Percentiles rank a stretch among this genome's conserved stretches.
Evolutionary conservation across 1,284 basidiomycete species (phyloP).

Genomic region (Trametes pubescens): DNA sequence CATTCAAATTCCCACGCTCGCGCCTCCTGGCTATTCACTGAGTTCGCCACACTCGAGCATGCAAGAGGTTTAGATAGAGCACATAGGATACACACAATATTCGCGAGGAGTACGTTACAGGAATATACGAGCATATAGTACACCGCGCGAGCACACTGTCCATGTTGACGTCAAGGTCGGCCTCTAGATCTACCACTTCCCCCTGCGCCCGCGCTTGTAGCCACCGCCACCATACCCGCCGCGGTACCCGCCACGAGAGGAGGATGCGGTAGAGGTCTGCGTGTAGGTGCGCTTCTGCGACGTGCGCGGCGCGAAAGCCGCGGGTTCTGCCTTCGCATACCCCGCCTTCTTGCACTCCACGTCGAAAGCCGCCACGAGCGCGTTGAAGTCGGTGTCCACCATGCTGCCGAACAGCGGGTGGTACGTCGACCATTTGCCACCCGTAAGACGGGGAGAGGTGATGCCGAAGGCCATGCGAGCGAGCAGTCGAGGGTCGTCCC

Average conservation of each 20-base stretch:
- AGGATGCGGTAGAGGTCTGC: conserved; percentile 23
- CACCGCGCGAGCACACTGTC: neutral
- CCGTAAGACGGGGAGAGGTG: conserved; percentile 54
- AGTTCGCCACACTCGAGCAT: neutral
- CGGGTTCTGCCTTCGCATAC: conserved; percentile 38
- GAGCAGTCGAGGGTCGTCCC: conserved; percentile 58
- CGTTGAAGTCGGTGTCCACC: conserved; percentile 49
- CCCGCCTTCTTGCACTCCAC: conserved; percentile 49
- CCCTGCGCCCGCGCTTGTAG: conserved; percentile 28
- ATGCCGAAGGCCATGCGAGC: conserved; percentile 60
- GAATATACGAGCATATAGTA: conserved; percentile 1
- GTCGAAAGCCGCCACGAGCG: conserved; percentile 49
- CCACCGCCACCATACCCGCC: conserved; percentile 21
- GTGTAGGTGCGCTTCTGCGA: conserved; percentile 41
- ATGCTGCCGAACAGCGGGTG: conserved; percentile 54
- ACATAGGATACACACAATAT: conserved; percentile 12
- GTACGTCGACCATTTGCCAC: conserved; percentile 48
- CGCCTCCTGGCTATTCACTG: neutral
- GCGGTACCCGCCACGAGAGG: conserved; percentile 26
- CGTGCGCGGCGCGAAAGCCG: conserved; percentile 19
- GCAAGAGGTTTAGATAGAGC: neutral
- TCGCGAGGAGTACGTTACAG: conserved; percentile 12
- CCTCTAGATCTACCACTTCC: conserved; percentile 18
- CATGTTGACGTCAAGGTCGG: neutral
- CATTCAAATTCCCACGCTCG: conserved; percentile 1